Evolutionary conservation across 331 rosid species (phyloP).

Genomic region (Dryas integrifolia): DNA sequence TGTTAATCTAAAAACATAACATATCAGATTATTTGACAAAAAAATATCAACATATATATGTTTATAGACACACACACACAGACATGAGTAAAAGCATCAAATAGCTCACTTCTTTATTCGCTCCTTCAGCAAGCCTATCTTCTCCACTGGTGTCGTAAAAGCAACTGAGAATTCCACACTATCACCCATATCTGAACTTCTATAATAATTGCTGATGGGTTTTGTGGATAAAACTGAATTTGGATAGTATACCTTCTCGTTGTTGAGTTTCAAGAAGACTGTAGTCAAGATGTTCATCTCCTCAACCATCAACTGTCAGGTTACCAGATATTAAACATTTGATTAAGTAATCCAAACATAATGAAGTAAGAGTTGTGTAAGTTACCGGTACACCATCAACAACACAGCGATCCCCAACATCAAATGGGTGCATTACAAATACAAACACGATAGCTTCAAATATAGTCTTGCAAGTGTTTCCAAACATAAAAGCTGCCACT

Average conservation of each 20-base stretch:
- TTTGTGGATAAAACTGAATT: constrained; percentile 76
- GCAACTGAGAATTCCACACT: constrained; percentile 54
- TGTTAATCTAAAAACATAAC: neutral
- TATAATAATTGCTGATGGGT: constrained; percentile 76
- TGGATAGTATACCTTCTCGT: constrained; percentile 83
- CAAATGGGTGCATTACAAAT: constrained; percentile 95
- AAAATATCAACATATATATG: neutral
- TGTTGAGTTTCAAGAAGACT: constrained; percentile 73
- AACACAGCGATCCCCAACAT: constrained; percentile 89
- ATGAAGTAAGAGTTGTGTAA: constrained; percentile 5
- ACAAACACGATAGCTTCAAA: constrained; percentile 88
- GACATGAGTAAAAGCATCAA: neutral
- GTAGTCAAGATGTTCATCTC: constrained; percentile 91
- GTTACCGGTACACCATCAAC: constrained; percentile 77
- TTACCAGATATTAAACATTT: constrained; percentile 13
- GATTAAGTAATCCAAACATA: constrained; percentile 18
- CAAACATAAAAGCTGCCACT: constrained; percentile 69
- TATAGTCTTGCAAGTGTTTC: constrained; percentile 81
- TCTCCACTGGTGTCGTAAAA: constrained; percentile 64
- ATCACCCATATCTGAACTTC: constrained; percentile 91
- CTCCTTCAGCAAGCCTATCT: constrained; percentile 61
- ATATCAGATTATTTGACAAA: neutral
- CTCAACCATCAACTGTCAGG: constrained; percentile 72
- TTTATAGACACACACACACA: neutral
- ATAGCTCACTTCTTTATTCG: constrained; percentile 49